A percentile compares a stretch with the other conserved stretches of the same genome.
These are phyloP conservation scores for Aureobasidium sp. DNA, from an alignment of 2,329 filamentous ascomycete genomes.

Conservation along the genomic window DNA sequence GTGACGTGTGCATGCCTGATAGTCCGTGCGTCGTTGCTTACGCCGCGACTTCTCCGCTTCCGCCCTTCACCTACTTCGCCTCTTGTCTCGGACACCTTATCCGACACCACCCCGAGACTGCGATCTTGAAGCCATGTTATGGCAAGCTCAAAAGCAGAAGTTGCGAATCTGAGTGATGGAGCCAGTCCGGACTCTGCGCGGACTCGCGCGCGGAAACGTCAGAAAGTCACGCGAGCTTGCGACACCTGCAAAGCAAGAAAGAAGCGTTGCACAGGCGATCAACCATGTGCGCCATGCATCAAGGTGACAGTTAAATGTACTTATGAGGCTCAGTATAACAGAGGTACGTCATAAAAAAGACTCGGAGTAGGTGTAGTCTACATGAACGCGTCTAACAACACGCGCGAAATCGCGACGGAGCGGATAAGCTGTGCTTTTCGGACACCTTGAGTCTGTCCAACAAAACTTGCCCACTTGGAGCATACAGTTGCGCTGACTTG, in stretches of 20 bases:
- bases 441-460: neutral
- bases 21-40: neutral
- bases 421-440: neutral
- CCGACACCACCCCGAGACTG: neutral
- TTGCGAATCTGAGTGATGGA: neutral
- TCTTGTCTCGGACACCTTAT: neutral
- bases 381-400: too few species aligned
- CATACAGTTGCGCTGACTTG: neutral
- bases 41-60: neutral
- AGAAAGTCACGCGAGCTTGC: constrained; percentile 23
- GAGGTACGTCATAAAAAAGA: constrained; percentile 24
- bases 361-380: too few species aligned
- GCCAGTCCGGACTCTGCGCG: neutral
- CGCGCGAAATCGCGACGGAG: neutral
- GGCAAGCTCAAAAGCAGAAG: neutral
- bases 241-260: constrained; percentile 33
- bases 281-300: constrained; percentile 35
- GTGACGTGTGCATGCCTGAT: neutral
- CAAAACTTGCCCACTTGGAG: too few species aligned
- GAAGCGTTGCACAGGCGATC: constrained; percentile 35
- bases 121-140: neutral
- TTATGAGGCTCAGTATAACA: constrained; percentile 45
- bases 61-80: neutral
- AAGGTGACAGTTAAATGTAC: constrained; percentile 34
- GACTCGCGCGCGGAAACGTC: constrained; percentile 9